Base-by-base conservation (phyloP, 2,329 filamentous ascomycete species). In the Colletotrichum eremochloae region DNA sequence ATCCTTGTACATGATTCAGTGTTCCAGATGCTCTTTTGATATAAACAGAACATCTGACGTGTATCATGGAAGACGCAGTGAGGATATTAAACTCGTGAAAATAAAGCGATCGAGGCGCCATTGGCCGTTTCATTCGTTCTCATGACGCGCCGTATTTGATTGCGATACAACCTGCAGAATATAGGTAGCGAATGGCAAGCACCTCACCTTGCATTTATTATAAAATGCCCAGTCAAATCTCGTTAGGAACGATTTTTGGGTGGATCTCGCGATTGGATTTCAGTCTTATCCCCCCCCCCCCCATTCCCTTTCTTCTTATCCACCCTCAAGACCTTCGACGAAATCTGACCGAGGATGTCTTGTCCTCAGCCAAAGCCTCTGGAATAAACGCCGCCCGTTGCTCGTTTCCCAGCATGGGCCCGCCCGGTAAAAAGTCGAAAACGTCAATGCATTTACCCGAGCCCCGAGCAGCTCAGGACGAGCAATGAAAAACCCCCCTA, bases 381-480 rank as follows among this genome's bases (percentile, higher is more conserved):
- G n/a, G 2, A 57, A 12, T 3, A 24, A 40, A 40, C 12, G 11
- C 12, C 11, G 55, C 33, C 55, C 11, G 11, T 24, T 33, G n/a
- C 20, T 57, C 20, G n/a, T 57, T 29, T 24, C n/a, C n/a, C 12
- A 29, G 55, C 31, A n/a, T 57, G 12, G 33, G 14, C 12, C 33
- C 14, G 11, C n/a, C 36, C 3, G 11, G 11, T 24, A 24, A 24
- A 24, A 33, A 11, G 20, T 6, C 11, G 5, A 6, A 40, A 7
- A 29, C 12, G 36, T 33, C 18, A 4, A 69, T 72, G 69, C 55
- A 64, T 56, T 24, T 64, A 61, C n/a, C 66, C 58, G 69, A 40
- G 58, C 38, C 29, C 53, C 12, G 8, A 68, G 31, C n/a, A 24
- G 52, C 31, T 24, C 12, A 42, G 5, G 1, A 40, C 20, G 15